Percentiles rank a stretch among this genome's conserved stretches.
These are phyloP conservation scores for Myriosclerotinia scirpicola DNA, from an alignment of 2,329 filamentous ascomycete genomes.

Conservation along the genomic window DNA sequence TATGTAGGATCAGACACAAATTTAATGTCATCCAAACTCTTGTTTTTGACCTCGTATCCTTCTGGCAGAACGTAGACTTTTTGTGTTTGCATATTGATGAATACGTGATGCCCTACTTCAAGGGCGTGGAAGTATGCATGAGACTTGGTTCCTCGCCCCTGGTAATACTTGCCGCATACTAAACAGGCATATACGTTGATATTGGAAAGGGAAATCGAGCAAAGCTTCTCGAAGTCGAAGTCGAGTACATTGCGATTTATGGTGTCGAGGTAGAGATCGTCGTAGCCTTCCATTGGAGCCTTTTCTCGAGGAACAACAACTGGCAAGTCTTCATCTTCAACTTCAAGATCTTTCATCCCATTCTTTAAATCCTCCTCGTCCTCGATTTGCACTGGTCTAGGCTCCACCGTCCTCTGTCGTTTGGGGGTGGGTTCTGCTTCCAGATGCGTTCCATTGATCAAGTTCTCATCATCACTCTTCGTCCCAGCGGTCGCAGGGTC, in stretches of 20 bases:
- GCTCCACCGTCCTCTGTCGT: conserved; percentile 20
- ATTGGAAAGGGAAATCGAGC: conserved; percentile 92
- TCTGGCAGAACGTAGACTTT: conserved; percentile 91
- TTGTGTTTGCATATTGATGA: conserved; percentile 94
- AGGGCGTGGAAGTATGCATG: conserved; percentile 97
- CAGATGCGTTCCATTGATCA: conserved; percentile 2
- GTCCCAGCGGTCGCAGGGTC: not conserved
- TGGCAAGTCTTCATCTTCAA: conserved; percentile 44
- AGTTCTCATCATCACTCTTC: not conserved
- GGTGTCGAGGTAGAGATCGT: conserved; percentile 95
- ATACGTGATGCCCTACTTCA: conserved; percentile 94
- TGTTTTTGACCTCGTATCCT: conserved; percentile 93
- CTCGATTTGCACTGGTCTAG: conserved; percentile 21
- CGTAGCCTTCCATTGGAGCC: conserved; percentile 83
- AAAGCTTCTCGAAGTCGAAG: conserved; percentile 98
- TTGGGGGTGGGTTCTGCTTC: conserved; percentile 19
- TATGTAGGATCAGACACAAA: conserved; percentile 93
- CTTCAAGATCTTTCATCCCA: conserved; percentile 38
- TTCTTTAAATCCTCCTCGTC: conserved; percentile 32
- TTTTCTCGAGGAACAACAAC: conserved; percentile 58
- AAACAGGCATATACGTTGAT: conserved; percentile 99
- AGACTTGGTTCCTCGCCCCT: conserved; percentile 88
- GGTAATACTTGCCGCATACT: conserved; percentile 96
- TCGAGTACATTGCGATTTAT: conserved; percentile 91
- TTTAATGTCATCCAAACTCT: conserved; percentile 96